These are phyloP conservation scores for Cucurbita argyrosperma DNA, from an alignment of 306 rosid genomes.

Conservation along the genomic window DNA sequence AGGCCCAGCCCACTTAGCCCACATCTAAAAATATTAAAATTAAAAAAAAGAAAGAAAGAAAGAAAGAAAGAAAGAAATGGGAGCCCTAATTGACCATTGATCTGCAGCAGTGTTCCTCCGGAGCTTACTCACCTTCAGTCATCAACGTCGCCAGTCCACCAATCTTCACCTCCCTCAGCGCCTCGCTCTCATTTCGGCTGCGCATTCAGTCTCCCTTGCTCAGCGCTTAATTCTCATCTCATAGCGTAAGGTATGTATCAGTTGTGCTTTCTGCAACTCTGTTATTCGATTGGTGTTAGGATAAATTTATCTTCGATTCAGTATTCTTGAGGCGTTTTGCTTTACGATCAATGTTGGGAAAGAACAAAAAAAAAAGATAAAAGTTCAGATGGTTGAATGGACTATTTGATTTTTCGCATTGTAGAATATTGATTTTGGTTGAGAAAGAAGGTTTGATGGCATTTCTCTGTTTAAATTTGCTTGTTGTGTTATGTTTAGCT, in stretches of 20 bases:
- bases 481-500: background rate
- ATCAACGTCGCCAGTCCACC: background rate
- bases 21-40: no score
- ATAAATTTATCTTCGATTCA: background rate
- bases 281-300: background rate
- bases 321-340: background rate
- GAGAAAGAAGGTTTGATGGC: background rate
- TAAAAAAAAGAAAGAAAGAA: no score
- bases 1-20: background rate
- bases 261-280: background rate
- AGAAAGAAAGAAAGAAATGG: background rate
- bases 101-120: background rate
- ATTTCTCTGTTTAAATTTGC: background rate
- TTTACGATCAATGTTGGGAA: background rate
- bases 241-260: background rate
- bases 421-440: background rate
- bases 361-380: background rate
- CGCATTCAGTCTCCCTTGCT: background rate
- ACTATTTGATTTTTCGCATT: background rate
- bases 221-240: background rate
- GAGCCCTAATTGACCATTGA: background rate
- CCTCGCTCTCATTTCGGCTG: background rate
- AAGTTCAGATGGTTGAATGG: background rate
- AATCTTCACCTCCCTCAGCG: background rate
- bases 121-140: background rate